Conservation (phyloP, 768 basidiomycete species). For the Lentinula sp. region DNA sequence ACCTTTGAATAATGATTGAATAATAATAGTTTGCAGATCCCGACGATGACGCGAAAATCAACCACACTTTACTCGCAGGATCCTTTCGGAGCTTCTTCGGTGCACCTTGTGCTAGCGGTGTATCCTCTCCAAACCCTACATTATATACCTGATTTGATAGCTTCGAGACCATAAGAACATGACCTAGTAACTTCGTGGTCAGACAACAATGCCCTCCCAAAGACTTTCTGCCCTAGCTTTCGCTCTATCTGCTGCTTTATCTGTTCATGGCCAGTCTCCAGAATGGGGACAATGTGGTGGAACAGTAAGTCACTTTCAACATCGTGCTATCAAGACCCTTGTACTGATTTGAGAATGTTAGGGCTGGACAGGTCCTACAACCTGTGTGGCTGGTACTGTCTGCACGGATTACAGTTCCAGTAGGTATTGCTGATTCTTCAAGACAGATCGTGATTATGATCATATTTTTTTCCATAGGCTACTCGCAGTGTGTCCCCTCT, state of each 20-base stretch:
- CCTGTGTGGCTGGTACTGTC: constrained; percentile 25
- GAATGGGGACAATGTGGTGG: constrained; percentile 11
- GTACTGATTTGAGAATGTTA: constrained; percentile 2
- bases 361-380: constrained; percentile 29
- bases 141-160: neutral
- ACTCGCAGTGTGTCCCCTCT: constrained; percentile 27
- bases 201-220: constrained; percentile 13
- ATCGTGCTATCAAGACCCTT: constrained; percentile 1
- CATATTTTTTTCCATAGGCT: constrained; percentile 13
- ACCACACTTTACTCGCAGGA: constrained; percentile 9
- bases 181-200: neutral
- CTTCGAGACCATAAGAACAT: neutral
- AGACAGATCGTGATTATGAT: neutral
- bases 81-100: neutral
- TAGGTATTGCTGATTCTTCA: constrained; percentile 9
- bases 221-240: constrained; percentile 10
- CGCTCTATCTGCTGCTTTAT: constrained; percentile 6
- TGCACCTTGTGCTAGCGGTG: neutral
- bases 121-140: neutral
- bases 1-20: neutral
- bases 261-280: constrained; percentile 14
- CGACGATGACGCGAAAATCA: constrained; percentile 27
- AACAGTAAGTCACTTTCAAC: constrained; percentile 7
- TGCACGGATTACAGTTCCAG: constrained; percentile 24
- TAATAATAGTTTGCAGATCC: neutral